These are phyloP conservation scores for Neoarthrinium moseri DNA, from an alignment of 2,329 filamentous ascomycete species.

Conservation along the genomic window DNA sequence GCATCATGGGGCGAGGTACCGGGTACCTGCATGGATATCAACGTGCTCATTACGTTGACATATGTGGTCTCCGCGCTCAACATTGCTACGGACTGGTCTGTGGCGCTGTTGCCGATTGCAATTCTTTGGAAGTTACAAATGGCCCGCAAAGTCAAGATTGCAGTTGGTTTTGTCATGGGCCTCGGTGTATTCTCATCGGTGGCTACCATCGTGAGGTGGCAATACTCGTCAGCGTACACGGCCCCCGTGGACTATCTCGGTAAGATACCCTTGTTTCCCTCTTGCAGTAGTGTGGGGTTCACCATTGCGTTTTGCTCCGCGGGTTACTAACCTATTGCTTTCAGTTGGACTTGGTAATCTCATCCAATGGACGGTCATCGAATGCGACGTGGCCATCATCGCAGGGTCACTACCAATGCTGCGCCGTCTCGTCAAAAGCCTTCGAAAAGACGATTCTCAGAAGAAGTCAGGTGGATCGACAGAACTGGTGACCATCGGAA, in stretches of 20 bases:
- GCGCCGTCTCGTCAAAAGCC: conserved; percentile 7
- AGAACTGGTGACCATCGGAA: conserved; percentile 2
- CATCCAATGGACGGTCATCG: conserved; percentile 13
- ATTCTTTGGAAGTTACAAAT: conserved; percentile 12
- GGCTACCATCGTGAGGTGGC: conserved; percentile 12
- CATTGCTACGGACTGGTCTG: conserved; percentile 8
- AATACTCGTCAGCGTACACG: not conserved
- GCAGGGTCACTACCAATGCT: conserved; percentile 15
- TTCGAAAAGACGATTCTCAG: not conserved
- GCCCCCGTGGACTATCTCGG: conserved; percentile 4
- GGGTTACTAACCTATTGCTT: too few species aligned
- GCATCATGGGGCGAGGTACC: conserved; percentile 11
- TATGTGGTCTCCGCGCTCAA: conserved; percentile 15
- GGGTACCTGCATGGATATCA: conserved; percentile 7
- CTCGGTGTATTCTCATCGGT: conserved; percentile 12
- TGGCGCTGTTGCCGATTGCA: conserved; percentile 8
- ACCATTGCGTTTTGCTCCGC: too few species aligned
- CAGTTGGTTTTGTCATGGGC: conserved; percentile 9
- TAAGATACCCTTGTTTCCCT: not conserved
- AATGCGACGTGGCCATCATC: conserved; percentile 13
- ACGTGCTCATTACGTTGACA: conserved; percentile 12
- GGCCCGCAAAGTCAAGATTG: conserved; percentile 9
- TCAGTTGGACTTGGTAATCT: conserved; percentile 11
- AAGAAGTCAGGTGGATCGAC: not conserved
- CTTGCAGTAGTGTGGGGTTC: too few species aligned